A percentile compares a stretch with the other conserved stretches of the same genome.
Conservation (phyloP, 257 asterid genomes). For the Gentiana dahurica region DNA sequence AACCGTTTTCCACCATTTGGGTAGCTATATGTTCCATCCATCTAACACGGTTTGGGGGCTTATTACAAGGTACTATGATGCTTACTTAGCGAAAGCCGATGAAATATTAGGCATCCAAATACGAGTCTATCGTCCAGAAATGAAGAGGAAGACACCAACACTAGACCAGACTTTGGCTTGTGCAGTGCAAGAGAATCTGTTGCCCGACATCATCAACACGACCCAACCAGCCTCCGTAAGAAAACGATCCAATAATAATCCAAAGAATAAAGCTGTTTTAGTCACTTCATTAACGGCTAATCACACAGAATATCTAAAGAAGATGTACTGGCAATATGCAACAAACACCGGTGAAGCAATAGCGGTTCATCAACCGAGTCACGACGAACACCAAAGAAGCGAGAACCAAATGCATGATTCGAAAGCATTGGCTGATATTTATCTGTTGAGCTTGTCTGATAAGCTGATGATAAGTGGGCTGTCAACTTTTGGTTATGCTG, state of each 20-base stretch:
- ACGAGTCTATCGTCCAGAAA: conserved; percentile 22
- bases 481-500: conserved; percentile 81
- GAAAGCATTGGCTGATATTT: conserved; percentile 70
- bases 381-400: conserved; percentile 45
- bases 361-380: conserved; percentile 47
- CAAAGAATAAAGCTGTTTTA: conserved; percentile 34
- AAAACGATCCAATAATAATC: conserved; percentile 2
- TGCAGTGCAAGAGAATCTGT: conserved; percentile 34
- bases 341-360: conserved; percentile 45
- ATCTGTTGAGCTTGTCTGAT: conserved; percentile 52
- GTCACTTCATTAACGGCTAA: conserved; percentile 48
- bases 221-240: not conserved
- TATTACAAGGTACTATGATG: conserved; percentile 43
- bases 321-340: conserved; percentile 57
- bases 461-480: conserved; percentile 61
- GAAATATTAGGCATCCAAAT: conserved; percentile 58
- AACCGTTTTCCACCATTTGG: conserved; percentile 59
- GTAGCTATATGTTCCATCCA: conserved; percentile 70
- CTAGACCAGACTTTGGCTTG: conserved; percentile 56
- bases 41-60: conserved; percentile 69
- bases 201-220: conserved; percentile 19
- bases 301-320: conserved; percentile 42
- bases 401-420: conserved; percentile 38
- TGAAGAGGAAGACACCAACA: conserved; percentile 33
- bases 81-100: conserved; percentile 48